These are phyloP conservation scores for Agaricus blazei DNA, from an alignment of 768 basidiomycete genomes.

Conservation along the genomic window DNA sequence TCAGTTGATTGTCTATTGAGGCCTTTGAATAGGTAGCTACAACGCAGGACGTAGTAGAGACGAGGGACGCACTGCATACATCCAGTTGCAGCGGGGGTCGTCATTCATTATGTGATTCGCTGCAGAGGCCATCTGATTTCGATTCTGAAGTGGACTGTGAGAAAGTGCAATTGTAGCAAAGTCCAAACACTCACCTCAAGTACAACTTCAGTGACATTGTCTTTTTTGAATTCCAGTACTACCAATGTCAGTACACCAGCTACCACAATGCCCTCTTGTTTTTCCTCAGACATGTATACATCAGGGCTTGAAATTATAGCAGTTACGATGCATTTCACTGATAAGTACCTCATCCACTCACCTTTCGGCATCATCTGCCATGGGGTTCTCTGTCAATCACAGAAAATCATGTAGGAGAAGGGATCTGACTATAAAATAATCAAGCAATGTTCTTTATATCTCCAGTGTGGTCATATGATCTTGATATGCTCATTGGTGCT, in stretches of 20 bases:
- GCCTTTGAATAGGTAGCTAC: background rate
- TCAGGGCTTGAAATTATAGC: background rate
- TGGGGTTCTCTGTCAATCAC: too few relatives aligned
- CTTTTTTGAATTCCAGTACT: background rate
- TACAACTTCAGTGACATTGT: background rate
- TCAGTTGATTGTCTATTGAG: conserved; percentile 4
- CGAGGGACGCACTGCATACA: conserved; percentile 4
- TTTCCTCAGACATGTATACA: background rate
- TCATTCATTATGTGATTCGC: background rate
- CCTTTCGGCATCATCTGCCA: too few relatives aligned
- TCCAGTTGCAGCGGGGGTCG: background rate
- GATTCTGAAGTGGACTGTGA: background rate
- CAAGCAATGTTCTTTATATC: too few relatives aligned
- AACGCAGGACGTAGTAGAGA: background rate
- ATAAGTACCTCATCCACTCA: too few relatives aligned
- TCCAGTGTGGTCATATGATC: too few relatives aligned
- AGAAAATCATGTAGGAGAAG: too few relatives aligned
- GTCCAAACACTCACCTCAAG: background rate
- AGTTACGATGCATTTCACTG: too few relatives aligned
- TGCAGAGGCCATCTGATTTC: background rate
- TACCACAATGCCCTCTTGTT: background rate
- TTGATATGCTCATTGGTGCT: too few relatives aligned
- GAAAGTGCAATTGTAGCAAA: background rate
- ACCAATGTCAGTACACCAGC: background rate
- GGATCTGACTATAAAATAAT: too few relatives aligned